A percentile compares a stretch with the other conserved stretches of the same genome.
Evolutionary conservation across 441 rosid species (phyloP).

Genomic region (Pelargonium cotyledonis): DNA sequence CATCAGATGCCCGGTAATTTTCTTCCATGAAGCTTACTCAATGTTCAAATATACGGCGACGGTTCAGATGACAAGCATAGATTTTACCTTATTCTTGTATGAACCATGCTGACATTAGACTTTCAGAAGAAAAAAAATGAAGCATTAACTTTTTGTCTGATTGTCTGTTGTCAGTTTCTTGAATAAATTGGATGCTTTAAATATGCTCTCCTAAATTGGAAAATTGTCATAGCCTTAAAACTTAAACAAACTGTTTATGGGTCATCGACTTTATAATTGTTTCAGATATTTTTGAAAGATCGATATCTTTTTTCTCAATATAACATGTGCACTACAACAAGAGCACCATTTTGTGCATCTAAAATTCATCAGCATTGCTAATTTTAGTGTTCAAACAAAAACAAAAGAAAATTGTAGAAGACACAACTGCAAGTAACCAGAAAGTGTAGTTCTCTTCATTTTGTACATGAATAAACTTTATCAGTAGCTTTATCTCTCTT

Average conservation of each 20-base stretch:
- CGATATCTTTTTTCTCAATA: not conserved
- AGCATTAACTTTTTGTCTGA: too few relatives aligned
- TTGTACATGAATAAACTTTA: not conserved
- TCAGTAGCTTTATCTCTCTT: not conserved
- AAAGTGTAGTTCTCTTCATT: not conserved
- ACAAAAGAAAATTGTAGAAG: not conserved
- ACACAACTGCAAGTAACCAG: not conserved
- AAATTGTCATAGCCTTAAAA: too few relatives aligned
- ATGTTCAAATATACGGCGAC: not conserved
- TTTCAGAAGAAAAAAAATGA: not conserved
- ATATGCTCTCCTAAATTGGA: too few relatives aligned
- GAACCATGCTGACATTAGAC: not conserved
- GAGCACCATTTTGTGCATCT: not conserved
- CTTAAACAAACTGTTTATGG: not conserved
- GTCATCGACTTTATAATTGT: not conserved
- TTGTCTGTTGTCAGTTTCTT: too few relatives aligned
- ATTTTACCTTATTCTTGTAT: constrained; percentile 1
- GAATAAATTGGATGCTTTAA: too few relatives aligned
- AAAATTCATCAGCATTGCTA: not conserved
- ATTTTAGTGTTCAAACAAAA: too few relatives aligned
- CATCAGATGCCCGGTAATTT: constrained; percentile 22
- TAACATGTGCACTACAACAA: not conserved
- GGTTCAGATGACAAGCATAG: not conserved
- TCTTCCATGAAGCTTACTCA: not conserved
- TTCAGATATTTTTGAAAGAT: not conserved